Evolutionary conservation across 2,329 filamentous ascomycete species (phyloP).

Genomic region (Verticillium tricorpus): DNA sequence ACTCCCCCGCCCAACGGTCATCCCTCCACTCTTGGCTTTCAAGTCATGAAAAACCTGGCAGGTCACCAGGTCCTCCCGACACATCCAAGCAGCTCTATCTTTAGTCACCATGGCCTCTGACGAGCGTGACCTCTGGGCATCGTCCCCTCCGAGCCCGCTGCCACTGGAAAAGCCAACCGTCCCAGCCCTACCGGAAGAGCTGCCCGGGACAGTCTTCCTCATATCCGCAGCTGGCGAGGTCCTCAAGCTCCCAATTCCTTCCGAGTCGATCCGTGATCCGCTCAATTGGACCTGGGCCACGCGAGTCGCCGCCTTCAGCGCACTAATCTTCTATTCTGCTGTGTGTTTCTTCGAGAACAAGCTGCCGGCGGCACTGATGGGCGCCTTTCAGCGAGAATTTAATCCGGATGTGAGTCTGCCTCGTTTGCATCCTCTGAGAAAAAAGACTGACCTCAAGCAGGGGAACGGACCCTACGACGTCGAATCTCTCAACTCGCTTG

Average conservation of each 20-base stretch:
- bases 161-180: neutral
- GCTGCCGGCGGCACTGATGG: slow-evolving; percentile 15
- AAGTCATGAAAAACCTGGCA: neutral
- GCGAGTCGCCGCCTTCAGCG: slow-evolving; percentile 11
- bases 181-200: slow-evolving; percentile 5
- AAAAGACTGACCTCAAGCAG: slow-evolving; percentile 1
- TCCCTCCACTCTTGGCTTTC: neutral
- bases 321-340: slow-evolving; percentile 14
- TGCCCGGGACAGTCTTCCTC: slow-evolving; percentile 23
- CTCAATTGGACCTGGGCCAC: slow-evolving; percentile 20
- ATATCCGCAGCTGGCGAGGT: slow-evolving; percentile 24
- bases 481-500: slow-evolving; percentile 20
- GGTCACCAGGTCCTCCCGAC: neutral
- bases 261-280: slow-evolving; percentile 22
- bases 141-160: neutral
- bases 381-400: slow-evolving; percentile 16
- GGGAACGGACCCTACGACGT: slow-evolving; percentile 19
- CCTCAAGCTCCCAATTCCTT: slow-evolving; percentile 26
- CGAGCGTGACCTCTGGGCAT: neutral
- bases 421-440: neutral
- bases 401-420: slow-evolving; percentile 9
- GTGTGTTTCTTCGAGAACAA: slow-evolving; percentile 17
- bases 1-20: neutral
- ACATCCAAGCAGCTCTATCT: neutral
- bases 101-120: neutral